A percentile compares a stretch with the other conserved stretches of the same genome.
Evolutionary conservation across 2,329 filamentous ascomycete genomes (phyloP).

Genomic region (Trichophyton rubrum): DNA sequence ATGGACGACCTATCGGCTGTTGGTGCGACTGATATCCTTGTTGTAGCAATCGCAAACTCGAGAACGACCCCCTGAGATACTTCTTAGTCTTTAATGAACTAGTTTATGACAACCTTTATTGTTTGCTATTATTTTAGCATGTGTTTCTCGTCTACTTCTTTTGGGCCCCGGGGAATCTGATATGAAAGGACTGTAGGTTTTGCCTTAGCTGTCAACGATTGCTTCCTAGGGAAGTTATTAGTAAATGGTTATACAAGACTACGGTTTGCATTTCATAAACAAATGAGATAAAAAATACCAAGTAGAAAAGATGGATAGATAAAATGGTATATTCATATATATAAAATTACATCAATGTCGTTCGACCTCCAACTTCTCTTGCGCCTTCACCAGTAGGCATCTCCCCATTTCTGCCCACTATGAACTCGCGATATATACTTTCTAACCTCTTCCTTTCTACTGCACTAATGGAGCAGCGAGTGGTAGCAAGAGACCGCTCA

Average conservation of each 20-base stretch:
- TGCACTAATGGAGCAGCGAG: conserved; percentile 67
- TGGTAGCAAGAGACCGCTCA: conserved; percentile 60
- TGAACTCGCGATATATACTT: conserved; percentile 84
- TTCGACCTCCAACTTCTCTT: conserved; percentile 82
- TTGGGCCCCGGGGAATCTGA: too few relatives aligned
- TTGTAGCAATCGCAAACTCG: conserved; percentile 75
- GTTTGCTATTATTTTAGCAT: neutral
- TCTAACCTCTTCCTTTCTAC: conserved; percentile 63
- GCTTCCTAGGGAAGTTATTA: too few relatives aligned
- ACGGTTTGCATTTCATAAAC: too few relatives aligned
- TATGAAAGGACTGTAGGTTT: too few relatives aligned
- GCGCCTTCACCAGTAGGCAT: conserved; percentile 88
- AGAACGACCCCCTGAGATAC: conserved; percentile 31
- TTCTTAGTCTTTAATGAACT: neutral
- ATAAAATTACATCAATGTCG: conserved; percentile 66
- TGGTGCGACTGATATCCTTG: conserved; percentile 74
- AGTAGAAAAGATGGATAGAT: neutral
- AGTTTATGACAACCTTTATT: neutral
- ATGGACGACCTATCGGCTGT: conserved; percentile 73
- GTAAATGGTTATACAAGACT: too few relatives aligned
- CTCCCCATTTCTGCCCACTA: conserved; percentile 82
- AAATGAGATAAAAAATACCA: too few relatives aligned
- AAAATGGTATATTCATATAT: neutral
- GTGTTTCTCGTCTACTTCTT: too few relatives aligned
- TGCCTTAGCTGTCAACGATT: too few relatives aligned